phyloP scores from a whole-genome alignment of 1,284 basidiomycete species.

The Puccinia hordei region DNA sequence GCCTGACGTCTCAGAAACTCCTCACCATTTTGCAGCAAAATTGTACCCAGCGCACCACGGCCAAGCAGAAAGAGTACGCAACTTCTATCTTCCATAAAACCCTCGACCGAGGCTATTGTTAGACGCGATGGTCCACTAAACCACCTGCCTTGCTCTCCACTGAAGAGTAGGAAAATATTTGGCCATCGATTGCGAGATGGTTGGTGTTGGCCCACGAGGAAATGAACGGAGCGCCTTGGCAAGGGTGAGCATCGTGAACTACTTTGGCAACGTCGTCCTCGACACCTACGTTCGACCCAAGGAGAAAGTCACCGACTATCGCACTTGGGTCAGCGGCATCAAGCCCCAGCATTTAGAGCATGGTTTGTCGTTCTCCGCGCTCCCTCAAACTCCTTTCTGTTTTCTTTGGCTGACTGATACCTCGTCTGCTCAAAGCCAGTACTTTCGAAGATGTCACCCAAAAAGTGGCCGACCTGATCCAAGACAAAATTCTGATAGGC shows the following conservation, averaged over 20 bases:
- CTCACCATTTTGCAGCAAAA: constrained; percentile 2
- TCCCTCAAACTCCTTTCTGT: neutral
- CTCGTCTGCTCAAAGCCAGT: constrained; percentile 65
- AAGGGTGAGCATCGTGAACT: constrained; percentile 89
- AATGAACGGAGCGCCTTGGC: constrained; percentile 76
- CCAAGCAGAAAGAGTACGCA: constrained; percentile 20
- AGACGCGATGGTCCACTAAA: neutral
- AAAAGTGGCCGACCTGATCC: constrained; percentile 74
- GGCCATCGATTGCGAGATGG: constrained; percentile 96
- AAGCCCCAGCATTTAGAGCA: constrained; percentile 73
- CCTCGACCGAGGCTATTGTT: neutral
- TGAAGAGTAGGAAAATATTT: constrained; percentile 74
- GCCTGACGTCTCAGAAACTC: neutral
- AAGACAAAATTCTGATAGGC: constrained; percentile 83
- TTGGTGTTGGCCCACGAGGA: constrained; percentile 83
- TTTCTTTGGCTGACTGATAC: neutral
- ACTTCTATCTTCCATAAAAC: neutral
- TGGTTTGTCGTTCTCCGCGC: constrained; percentile 62
- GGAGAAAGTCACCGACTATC: constrained; percentile 88
- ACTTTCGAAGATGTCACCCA: constrained; percentile 79
- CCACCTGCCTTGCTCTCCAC: neutral
- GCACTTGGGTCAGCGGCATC: constrained; percentile 88
- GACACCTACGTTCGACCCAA: constrained; percentile 85
- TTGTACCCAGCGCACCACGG: neutral
- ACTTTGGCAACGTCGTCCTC: constrained; percentile 74